Conservation (phyloP, 1,284 basidiomycete genomes). For the Tetrapyrgos nigripes region DNA sequence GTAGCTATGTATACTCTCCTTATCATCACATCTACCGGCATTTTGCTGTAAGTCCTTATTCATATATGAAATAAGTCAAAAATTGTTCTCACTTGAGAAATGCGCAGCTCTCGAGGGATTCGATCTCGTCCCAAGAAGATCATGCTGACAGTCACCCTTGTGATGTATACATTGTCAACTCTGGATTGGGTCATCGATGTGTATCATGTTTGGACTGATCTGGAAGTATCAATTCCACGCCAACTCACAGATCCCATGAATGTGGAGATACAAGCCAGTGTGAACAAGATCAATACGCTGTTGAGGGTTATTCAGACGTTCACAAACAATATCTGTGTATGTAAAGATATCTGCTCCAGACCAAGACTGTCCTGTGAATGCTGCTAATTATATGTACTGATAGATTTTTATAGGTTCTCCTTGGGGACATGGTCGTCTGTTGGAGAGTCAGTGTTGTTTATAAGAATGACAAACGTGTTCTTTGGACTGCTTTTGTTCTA, state of each 20-base stretch:
- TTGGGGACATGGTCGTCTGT: slow-evolving; percentile 17
- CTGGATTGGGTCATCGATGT: slow-evolving; percentile 20
- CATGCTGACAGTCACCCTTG: slow-evolving; percentile 13
- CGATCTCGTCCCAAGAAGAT: slow-evolving; percentile 10
- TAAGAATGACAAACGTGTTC: slow-evolving; percentile 3
- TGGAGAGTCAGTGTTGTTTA: slow-evolving; percentile 17
- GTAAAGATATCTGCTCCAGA: neutral
- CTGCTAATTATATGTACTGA: too few species aligned
- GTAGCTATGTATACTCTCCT: slow-evolving; percentile 14
- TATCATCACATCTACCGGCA: slow-evolving; percentile 7
- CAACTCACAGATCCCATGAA: slow-evolving; percentile 10
- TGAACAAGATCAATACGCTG: slow-evolving; percentile 9
- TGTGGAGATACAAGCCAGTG: neutral
- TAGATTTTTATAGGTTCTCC: slow-evolving; percentile 7
- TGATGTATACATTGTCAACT: slow-evolving; percentile 14
- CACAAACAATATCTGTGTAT: slow-evolving; percentile 15
- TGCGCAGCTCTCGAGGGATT: slow-evolving; percentile 10
- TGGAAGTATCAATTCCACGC: slow-evolving; percentile 16
- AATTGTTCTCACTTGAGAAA: neutral
- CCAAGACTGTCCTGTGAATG: too few species aligned
- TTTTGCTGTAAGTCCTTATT: slow-evolving; percentile 3
- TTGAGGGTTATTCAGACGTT: slow-evolving; percentile 12
- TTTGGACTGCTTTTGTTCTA: neutral
- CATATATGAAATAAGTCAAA: too few species aligned
- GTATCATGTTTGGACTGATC: slow-evolving; percentile 11